These are phyloP conservation scores for Maudiozyma bulderi DNA, from an alignment of 805 yeast genomes.

Conservation along the genomic window DNA sequence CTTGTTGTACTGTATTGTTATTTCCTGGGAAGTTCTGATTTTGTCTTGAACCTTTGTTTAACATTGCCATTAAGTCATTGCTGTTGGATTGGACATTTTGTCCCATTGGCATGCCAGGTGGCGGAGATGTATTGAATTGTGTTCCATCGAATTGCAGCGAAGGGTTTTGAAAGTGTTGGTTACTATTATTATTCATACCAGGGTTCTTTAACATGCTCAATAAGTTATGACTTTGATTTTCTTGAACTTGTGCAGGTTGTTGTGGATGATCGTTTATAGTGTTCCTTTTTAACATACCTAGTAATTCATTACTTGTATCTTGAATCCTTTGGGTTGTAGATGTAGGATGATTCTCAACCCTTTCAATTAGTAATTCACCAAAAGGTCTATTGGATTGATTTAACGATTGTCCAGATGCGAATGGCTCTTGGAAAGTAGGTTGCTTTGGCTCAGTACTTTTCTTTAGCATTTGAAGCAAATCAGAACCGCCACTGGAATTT, in stretches of 20 bases:
- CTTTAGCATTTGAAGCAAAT: not conserved
- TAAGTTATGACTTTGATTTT: constrained; percentile 1
- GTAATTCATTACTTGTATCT: constrained; percentile 4
- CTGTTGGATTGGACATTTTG: constrained; percentile 1
- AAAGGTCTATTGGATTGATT: not conserved
- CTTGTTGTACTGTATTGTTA: too few species aligned
- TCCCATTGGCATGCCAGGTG: not conserved
- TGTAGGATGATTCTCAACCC: not conserved
- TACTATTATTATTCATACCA: not conserved
- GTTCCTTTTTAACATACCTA: constrained; percentile 9
- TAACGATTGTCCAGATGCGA: not conserved
- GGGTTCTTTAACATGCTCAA: constrained; percentile 6
- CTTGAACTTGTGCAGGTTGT: not conserved
- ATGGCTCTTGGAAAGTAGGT: too few species aligned
- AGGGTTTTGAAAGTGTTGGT: not conserved
- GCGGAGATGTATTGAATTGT: not conserved
- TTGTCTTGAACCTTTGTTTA: constrained; percentile 1
- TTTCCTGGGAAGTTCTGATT: not conserved
- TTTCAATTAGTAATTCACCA: not conserved
- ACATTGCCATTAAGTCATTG: constrained; percentile 5
- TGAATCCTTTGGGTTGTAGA: not conserved
- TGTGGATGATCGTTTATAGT: not conserved
- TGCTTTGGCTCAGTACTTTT: not conserved
- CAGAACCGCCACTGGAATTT: not conserved
- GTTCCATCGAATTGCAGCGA: not conserved